These are phyloP conservation scores for Ceratocystis variospora DNA, from an alignment of 2,329 filamentous ascomycete species.

Conservation along the genomic window DNA sequence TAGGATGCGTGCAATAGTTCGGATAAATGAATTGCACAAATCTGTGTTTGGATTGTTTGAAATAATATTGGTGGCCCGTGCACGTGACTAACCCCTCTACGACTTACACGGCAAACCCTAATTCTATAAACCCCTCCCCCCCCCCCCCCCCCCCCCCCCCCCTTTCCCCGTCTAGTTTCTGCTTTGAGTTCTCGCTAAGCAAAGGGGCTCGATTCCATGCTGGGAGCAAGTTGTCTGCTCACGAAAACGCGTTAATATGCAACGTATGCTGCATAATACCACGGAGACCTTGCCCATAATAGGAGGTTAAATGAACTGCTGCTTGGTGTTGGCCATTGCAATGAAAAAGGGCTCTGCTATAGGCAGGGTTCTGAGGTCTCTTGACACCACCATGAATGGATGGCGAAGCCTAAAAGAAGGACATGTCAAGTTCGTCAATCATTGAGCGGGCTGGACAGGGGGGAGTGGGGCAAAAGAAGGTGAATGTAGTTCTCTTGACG, in stretches of 20 bases:
- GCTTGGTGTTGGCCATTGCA: background rate
- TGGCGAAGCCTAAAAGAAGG: constrained; percentile 3
- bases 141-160: background rate
- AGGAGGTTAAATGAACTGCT: background rate
- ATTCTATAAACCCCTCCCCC: background rate
- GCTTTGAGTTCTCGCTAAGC: background rate
- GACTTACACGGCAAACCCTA: constrained; percentile 2
- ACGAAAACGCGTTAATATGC: background rate
- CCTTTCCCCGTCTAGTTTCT: background rate
- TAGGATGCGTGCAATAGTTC: background rate
- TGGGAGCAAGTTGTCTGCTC: background rate
- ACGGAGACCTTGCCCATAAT: background rate
- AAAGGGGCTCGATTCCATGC: background rate
- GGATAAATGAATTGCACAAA: background rate
- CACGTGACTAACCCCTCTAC: background rate
- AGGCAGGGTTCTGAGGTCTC: background rate
- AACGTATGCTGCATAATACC: background rate
- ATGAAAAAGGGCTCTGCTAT: background rate
- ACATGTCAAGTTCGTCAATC: background rate
- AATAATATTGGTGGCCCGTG: background rate
- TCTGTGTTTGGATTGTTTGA: background rate
- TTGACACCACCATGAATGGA: background rate
- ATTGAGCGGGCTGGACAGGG: background rate
- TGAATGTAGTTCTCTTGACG: background rate
- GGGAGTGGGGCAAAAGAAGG: background rate